Base-by-base conservation (phyloP, 352 stramenopile species). In the Phytophthora sp. region DNA sequence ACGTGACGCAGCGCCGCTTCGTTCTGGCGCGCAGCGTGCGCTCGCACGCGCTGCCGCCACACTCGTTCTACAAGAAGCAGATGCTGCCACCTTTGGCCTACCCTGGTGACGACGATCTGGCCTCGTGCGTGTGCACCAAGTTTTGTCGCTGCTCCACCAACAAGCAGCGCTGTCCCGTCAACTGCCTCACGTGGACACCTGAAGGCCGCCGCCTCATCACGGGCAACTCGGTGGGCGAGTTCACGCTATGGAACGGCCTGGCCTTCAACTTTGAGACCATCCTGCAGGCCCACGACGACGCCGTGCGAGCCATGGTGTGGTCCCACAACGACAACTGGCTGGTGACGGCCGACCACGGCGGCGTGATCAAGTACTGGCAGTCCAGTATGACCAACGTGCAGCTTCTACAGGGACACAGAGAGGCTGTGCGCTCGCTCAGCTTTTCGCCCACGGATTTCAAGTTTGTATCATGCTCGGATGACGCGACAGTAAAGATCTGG, bases 211-310 rank as follows among this genome's bases (percentile, higher is more conserved):
- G 94, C 24, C 77, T 98, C 45, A 96, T 99, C 77, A 99, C 97
- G 8, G 97, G 95, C 56, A 99, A 99, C 74, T 97, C 97, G 67
- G 96, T 98, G 55, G 96, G 97, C 41, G 92, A 97, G 75, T 99
- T 99, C 74, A 99, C 96, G 53, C 82, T 99, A 44, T 99, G 97
- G 97, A 98, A 99, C 73, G 95, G 96, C 4, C 84, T 98, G 41
- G 97, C 95, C 26, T 99, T 99, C 82, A 98, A 98, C 62, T 99
- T 99, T 73, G 97, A 99, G 86, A 96, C 97, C 3, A 98, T 99
- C 59, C 88, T 99, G 62, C 92, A 95, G 60, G 87, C 87, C n/a
- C 86, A 96, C 73, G 74, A 97, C 74, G 65, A 92, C 52, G 88
- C 90, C 0, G 89, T 97, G 59, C 72, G 89, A 13, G 87, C 91